These are phyloP conservation scores for Tagetes erecta DNA, from an alignment of 129 eudicot species.

Conservation along the genomic window DNA sequence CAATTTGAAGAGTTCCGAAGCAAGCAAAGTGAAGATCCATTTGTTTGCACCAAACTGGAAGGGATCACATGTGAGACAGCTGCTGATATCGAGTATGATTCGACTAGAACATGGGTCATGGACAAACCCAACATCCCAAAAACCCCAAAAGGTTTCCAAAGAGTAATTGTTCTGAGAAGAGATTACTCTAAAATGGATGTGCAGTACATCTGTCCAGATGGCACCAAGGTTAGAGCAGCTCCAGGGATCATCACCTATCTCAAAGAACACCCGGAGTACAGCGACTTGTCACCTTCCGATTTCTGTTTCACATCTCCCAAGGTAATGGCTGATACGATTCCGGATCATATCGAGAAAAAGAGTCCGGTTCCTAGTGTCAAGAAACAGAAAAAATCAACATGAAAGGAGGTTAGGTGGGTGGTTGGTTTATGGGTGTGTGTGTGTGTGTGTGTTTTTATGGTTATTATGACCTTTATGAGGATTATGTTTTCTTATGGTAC, in stretches of 20 bases:
- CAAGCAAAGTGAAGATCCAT: slow-evolving; percentile 61
- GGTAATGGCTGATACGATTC: slow-evolving; percentile 58
- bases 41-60: slow-evolving; percentile 51
- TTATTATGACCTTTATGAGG: slow-evolving; percentile 12
- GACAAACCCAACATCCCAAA: slow-evolving; percentile 73
- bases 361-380: slow-evolving; percentile 29
- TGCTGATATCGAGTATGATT: slow-evolving; percentile 65
- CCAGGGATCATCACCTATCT: slow-evolving; percentile 48
- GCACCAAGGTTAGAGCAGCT: slow-evolving; percentile 51
- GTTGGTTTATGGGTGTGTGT: slow-evolving; percentile 1
- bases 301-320: slow-evolving; percentile 59
- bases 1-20: slow-evolving; percentile 69
- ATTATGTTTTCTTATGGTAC: slow-evolving; percentile 17
- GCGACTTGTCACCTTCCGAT: slow-evolving; percentile 39
- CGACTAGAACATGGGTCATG: slow-evolving; percentile 56
- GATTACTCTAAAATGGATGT: slow-evolving; percentile 73
- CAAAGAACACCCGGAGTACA: slow-evolving; percentile 51
- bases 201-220: slow-evolving; percentile 56
- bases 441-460: slow-evolving; percentile 12
- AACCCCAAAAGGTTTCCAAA: slow-evolving; percentile 67
- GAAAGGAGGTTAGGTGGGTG: background rate
- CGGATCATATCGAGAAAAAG: slow-evolving; percentile 38
- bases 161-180: slow-evolving; percentile 48
- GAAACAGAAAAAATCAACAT: slow-evolving; percentile 27
- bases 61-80: slow-evolving; percentile 58